Conservation (phyloP, 192 early-diverging fungal species). For the Haplosporangium gracile region DNA sequence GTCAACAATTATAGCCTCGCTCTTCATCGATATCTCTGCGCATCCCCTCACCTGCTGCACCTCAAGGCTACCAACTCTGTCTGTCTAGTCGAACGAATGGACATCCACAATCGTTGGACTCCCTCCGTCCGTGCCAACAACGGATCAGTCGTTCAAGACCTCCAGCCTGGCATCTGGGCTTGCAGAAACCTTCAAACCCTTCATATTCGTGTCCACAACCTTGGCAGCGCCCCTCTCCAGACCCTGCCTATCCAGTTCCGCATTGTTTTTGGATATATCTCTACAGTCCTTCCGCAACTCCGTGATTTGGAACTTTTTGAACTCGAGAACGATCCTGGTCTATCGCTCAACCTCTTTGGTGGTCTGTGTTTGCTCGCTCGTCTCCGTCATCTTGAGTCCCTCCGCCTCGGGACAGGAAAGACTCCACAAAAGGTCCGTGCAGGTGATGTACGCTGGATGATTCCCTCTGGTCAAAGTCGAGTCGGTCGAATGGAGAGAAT, state of each 20-base stretch:
- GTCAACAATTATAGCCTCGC: neutral
- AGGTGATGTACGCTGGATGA: neutral
- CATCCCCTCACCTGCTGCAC: neutral
- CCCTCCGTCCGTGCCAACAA: neutral
- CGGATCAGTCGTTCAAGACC: neutral
- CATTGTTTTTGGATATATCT: neutral
- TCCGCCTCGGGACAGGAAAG: neutral
- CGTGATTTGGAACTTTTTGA: neutral
- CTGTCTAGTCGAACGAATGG: neutral
- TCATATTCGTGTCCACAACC: neutral
- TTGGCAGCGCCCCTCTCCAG: neutral
- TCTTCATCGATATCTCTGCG: neutral
- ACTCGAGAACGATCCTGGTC: constrained; percentile 1
- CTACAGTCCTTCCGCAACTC: neutral
- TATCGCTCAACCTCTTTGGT: neutral
- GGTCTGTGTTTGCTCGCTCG: neutral
- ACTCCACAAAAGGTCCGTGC: neutral
- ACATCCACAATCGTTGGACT: neutral
- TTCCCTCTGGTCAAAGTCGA: neutral
- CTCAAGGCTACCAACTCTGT: neutral
- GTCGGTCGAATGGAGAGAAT: neutral
- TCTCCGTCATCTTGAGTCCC: neutral
- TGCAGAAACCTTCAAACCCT: neutral
- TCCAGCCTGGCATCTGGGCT: neutral
- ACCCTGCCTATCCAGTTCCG: neutral